phyloP scores from a whole-genome alignment of 306 rosid genomes.

The Crataegus laevigata region DNA sequence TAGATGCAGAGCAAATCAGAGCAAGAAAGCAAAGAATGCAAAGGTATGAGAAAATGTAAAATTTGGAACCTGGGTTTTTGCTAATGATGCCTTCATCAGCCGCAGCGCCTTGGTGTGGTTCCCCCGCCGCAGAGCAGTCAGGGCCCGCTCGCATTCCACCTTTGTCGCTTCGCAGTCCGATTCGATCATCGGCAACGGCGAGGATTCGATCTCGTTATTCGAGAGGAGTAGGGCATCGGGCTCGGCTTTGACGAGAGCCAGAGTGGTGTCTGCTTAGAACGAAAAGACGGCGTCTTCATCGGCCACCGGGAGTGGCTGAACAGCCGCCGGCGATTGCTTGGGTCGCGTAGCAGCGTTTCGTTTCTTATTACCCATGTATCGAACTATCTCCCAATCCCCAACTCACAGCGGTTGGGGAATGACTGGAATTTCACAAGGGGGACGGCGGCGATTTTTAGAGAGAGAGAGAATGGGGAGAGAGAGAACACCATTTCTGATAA shows the following conservation, averaged over 20 bases:
- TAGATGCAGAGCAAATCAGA: too few relatives aligned
- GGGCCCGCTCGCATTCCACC: conserved; percentile 81
- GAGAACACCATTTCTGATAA: too few relatives aligned
- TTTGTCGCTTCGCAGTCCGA: conserved; percentile 51
- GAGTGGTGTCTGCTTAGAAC: not conserved
- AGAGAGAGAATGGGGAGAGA: too few relatives aligned
- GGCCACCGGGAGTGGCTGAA: conserved; percentile 26
- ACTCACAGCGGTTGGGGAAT: too few relatives aligned
- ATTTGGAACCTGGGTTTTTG: too few relatives aligned
- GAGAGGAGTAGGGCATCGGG: not conserved
- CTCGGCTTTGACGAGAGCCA: not conserved
- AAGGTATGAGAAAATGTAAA: too few relatives aligned
- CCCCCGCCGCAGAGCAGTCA: conserved; percentile 75
- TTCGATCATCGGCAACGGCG: conserved; percentile 21
- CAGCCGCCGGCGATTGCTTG: conserved; percentile 48
- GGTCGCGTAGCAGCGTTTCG: conserved; percentile 56
- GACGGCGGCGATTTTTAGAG: conserved; percentile 28
- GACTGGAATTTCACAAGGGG: conserved; percentile 7
- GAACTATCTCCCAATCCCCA: conserved; percentile 48
- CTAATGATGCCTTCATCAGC: conserved; percentile 86
- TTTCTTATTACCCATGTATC: conserved; percentile 76
- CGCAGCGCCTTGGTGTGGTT: conserved; percentile 78
- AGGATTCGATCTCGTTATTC: conserved; percentile 37
- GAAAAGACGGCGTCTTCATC: conserved; percentile 38
- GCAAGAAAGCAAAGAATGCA: too few relatives aligned